Percentiles rank a stretch among this genome's conserved stretches.
These are phyloP conservation scores for Jasminum sambac DNA, from an alignment of 257 asterid genomes.

Conservation along the genomic window DNA sequence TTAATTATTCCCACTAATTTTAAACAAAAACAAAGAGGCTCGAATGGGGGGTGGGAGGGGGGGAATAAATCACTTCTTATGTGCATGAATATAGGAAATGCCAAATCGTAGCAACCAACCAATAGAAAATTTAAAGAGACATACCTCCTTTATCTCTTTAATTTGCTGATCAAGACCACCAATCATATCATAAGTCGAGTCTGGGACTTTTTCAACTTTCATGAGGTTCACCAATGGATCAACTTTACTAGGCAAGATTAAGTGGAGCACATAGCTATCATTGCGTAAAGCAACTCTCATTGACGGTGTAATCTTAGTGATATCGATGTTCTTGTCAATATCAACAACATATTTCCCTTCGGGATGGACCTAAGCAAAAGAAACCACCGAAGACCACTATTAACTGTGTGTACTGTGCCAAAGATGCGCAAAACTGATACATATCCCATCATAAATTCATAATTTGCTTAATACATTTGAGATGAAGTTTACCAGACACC, in stretches of 20 bases:
- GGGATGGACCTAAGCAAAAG: constrained; percentile 46
- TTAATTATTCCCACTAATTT: neutral
- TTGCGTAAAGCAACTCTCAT: constrained; percentile 93
- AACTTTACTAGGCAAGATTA: constrained; percentile 88
- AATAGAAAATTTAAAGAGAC: constrained; percentile 4
- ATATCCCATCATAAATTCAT: neutral
- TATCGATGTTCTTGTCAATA: constrained; percentile 86
- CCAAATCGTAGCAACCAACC: constrained; percentile 4
- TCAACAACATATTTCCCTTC: constrained; percentile 79
- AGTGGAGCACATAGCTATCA: constrained; percentile 95
- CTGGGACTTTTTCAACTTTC: constrained; percentile 98
- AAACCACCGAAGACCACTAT: constrained; percentile 1
- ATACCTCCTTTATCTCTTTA: constrained; percentile 68
- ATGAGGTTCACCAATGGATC: constrained; percentile 93
- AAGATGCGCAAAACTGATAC: neutral
- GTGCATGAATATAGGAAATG: neutral
- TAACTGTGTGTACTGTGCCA: neutral
- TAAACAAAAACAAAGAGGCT: neutral
- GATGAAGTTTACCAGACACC: neutral
- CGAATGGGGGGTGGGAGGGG: neutral
- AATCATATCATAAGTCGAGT: constrained; percentile 98
- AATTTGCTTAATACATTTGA: neutral
- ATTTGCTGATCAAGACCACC: constrained; percentile 88
- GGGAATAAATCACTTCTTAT: neutral
- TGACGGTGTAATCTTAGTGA: constrained; percentile 89